Evolutionary conservation across 2,329 filamentous ascomycete species (phyloP).

Genomic region (Teratosphaeria epicoccoides): DNA sequence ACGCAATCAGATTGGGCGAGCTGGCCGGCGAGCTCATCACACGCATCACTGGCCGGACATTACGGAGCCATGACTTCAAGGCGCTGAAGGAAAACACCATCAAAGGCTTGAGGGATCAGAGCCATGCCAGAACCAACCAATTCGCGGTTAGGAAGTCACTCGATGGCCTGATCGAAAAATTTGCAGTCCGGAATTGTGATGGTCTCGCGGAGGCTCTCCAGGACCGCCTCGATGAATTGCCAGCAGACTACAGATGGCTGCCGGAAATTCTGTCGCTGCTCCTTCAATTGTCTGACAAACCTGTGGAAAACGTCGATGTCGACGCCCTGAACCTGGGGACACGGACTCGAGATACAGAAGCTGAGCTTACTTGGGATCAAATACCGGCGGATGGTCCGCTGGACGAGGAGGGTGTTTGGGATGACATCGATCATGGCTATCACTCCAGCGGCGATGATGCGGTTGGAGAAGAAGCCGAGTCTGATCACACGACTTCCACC

Average conservation of each 20-base stretch:
- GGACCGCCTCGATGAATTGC: slow-evolving; percentile 49
- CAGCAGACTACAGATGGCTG: slow-evolving; percentile 50
- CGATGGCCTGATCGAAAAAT: slow-evolving; percentile 65
- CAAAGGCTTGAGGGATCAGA: slow-evolving; percentile 30
- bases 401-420: slow-evolving; percentile 59
- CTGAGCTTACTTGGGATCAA: slow-evolving; percentile 62
- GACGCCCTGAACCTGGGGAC: not conserved
- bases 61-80: slow-evolving; percentile 22
- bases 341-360: not conserved
- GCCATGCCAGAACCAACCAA: slow-evolving; percentile 37
- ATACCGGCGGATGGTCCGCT: slow-evolving; percentile 68
- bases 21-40: slow-evolving; percentile 63
- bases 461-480: slow-evolving; percentile 21
- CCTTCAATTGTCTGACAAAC: slow-evolving; percentile 70
- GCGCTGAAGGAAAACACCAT: slow-evolving; percentile 30
- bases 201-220: slow-evolving; percentile 61
- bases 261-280: slow-evolving; percentile 73
- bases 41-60: slow-evolving; percentile 44
- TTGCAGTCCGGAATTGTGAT: slow-evolving; percentile 69
- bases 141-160: slow-evolving; percentile 35
- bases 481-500: slow-evolving; percentile 20
- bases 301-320: slow-evolving; percentile 56
- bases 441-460: slow-evolving; percentile 55
- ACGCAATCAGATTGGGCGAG: slow-evolving; percentile 52
- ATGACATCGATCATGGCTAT: slow-evolving; percentile 53